Conservation (phyloP, 495 filamentous ascomycete genomes). For the Chaetomidium leptoderma region DNA sequence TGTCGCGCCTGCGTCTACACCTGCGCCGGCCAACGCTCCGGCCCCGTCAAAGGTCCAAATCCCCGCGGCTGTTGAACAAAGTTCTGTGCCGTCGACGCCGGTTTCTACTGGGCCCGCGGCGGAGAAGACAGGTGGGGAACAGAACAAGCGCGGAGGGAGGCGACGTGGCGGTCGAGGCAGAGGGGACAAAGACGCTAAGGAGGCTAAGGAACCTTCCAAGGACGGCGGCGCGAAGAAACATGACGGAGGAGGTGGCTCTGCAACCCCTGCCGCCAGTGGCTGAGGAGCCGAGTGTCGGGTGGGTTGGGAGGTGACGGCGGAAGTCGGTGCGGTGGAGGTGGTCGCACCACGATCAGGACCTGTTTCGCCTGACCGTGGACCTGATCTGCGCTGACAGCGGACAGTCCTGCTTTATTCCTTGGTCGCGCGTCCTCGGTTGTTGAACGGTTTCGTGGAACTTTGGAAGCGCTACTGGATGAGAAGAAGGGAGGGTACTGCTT, state of each 20-base stretch:
- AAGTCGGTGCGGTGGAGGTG: too few species aligned
- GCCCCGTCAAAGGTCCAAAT: background rate
- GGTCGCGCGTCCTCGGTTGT: too few species aligned
- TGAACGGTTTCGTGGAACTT: too few species aligned
- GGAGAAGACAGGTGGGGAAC: constrained; percentile 18
- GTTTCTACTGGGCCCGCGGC: constrained; percentile 3
- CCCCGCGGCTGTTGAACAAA: background rate
- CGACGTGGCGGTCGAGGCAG: constrained; percentile 21
- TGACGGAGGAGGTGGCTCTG: background rate
- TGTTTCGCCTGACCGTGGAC: too few species aligned
- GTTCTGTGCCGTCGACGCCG: background rate
- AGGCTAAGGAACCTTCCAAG: constrained; percentile 16
- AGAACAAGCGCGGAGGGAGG: constrained; percentile 25
- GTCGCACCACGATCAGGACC: too few species aligned
- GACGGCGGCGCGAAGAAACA: constrained; percentile 13
- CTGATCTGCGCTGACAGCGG: too few species aligned
- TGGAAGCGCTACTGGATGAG: too few species aligned
- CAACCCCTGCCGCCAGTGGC: background rate
- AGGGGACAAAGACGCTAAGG: constrained; percentile 19
- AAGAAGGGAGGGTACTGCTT: too few species aligned
- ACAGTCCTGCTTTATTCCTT: too few species aligned
- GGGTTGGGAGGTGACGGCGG: too few species aligned
- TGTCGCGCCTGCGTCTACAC: constrained; percentile 2
- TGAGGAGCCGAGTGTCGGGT: background rate
- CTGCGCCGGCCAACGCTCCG: background rate